Percentiles rank a stretch among this genome's conserved stretches.
These are phyloP conservation scores for Eucalyptus coolabah DNA, from an alignment of 345 rosid genomes.

Conservation along the genomic window DNA sequence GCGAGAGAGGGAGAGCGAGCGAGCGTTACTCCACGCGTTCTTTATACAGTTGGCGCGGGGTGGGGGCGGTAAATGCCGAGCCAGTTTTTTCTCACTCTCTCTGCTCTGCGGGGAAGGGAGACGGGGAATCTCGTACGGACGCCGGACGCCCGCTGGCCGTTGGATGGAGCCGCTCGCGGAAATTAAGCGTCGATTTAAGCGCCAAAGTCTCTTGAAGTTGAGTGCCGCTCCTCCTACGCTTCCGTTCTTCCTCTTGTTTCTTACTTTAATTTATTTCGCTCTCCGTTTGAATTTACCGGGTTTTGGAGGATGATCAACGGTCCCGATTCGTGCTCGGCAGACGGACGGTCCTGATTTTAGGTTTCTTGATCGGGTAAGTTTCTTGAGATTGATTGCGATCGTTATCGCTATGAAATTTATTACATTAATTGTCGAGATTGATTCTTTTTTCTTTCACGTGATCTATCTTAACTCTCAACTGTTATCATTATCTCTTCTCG, in stretches of 20 bases:
- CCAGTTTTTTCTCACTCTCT: not conserved
- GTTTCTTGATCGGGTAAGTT: not conserved
- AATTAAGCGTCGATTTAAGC: not conserved
- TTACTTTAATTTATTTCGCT: not conserved
- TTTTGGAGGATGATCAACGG: not conserved
- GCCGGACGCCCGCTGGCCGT: not conserved
- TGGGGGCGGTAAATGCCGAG: not conserved
- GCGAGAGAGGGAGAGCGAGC: not conserved
- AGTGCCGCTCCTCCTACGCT: not conserved
- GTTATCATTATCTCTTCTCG: rapidly evolving
- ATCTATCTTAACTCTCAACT: too few species aligned
- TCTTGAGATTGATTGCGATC: not conserved
- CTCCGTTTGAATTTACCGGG: not conserved
- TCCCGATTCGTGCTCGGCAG: not conserved
- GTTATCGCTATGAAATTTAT: not conserved
- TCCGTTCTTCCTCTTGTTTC: too few species aligned
- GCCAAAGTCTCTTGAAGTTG: not conserved
- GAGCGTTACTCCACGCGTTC: not conserved
- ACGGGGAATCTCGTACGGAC: not conserved
- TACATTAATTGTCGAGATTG: not conserved
- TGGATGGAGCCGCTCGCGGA: not conserved
- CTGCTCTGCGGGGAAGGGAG: not conserved
- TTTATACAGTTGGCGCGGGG: not conserved
- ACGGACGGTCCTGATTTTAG: not conserved
- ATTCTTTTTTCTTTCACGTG: not conserved